Percentiles rank a stretch among this genome's conserved stretches.
Conservation (phyloP, 208 protist species). For the Porcisia deanei region DNA sequence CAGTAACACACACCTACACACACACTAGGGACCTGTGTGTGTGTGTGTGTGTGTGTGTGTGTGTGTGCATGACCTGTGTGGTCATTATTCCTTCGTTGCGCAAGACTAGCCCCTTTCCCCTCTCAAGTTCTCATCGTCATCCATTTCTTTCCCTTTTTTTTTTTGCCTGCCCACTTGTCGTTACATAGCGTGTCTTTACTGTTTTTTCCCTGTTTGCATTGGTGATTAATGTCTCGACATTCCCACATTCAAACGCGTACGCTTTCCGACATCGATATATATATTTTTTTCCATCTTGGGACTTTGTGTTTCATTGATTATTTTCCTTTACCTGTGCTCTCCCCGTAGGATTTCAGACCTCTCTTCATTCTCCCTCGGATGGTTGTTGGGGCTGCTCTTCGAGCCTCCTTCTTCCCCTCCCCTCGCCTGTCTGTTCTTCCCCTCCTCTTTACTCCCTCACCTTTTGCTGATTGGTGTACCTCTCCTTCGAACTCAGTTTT, state of each 20-base stretch:
- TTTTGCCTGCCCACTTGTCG: not conserved
- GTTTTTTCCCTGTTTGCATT: not conserved
- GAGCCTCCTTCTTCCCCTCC: not conserved
- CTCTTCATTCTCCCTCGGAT: no score
- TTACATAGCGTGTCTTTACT: not conserved
- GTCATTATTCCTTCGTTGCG: conserved; percentile 1
- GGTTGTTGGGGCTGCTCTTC: no score
- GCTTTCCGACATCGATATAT: no score
- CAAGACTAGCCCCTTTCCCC: not conserved
- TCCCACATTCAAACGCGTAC: not conserved
- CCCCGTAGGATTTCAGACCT: no score
- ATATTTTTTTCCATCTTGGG: no score
- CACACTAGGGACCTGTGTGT: not conserved
- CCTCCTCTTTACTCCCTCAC: no score
- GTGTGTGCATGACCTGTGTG: not conserved
- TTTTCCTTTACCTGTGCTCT: no score
- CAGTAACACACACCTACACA: not conserved
- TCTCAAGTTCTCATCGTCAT: not conserved
- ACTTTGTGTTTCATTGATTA: no score
- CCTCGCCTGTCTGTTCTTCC: not conserved
- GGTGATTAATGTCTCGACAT: not conserved
- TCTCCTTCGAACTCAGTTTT: not conserved
- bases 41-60: not conserved
- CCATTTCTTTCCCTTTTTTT: not conserved
- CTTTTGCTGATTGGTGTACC: not conserved